Conservation (phyloP, 23 red algal genomes). For the Agarophyton chilense region DNA sequence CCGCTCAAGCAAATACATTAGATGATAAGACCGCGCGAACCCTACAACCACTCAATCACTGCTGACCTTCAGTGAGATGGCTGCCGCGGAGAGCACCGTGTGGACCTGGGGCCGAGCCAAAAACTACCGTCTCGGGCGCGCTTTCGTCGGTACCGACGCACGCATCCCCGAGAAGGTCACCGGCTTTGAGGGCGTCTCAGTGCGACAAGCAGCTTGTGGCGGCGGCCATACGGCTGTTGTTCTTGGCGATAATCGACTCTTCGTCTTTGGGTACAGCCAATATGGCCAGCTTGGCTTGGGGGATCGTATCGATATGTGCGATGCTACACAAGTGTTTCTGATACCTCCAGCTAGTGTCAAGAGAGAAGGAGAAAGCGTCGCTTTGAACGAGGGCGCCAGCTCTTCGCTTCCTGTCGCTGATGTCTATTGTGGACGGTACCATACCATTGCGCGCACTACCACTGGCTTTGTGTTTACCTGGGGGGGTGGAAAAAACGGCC, state of each 20-base stretch:
- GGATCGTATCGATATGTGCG: slow-evolving; percentile 80
- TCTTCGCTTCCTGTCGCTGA: slow-evolving; percentile 39
- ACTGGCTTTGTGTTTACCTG: slow-evolving; percentile 87
- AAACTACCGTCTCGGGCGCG: slow-evolving; percentile 93
- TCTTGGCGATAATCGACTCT: slow-evolving; percentile 60
- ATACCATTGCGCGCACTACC: slow-evolving; percentile 78
- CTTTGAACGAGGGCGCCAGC: slow-evolving; percentile 19
- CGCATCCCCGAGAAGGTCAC: slow-evolving; percentile 63
- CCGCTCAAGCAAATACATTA: not conserved
- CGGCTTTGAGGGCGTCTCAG: slow-evolving; percentile 47
- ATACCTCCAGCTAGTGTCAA: slow-evolving; percentile 29
- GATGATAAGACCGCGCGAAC: not conserved
- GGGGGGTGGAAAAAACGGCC: slow-evolving; percentile 98
- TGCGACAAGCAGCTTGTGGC: slow-evolving; percentile 75
- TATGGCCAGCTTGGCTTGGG: slow-evolving; percentile 98
- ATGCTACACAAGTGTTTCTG: slow-evolving; percentile 64
- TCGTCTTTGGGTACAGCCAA: slow-evolving; percentile 87
- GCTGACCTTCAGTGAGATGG: slow-evolving; percentile 16
- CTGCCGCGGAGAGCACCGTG: slow-evolving; percentile 71
- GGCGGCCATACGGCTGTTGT: slow-evolving; percentile 94
- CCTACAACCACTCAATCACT: not conserved
- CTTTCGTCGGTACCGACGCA: slow-evolving; percentile 65
- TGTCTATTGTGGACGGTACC: slow-evolving; percentile 90
- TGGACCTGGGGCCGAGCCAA: slow-evolving; percentile 97
- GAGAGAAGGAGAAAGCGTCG: not conserved